Evolutionary conservation across 2,329 filamentous ascomycete species (phyloP).

Genomic region (Trichophaea hybrida): DNA sequence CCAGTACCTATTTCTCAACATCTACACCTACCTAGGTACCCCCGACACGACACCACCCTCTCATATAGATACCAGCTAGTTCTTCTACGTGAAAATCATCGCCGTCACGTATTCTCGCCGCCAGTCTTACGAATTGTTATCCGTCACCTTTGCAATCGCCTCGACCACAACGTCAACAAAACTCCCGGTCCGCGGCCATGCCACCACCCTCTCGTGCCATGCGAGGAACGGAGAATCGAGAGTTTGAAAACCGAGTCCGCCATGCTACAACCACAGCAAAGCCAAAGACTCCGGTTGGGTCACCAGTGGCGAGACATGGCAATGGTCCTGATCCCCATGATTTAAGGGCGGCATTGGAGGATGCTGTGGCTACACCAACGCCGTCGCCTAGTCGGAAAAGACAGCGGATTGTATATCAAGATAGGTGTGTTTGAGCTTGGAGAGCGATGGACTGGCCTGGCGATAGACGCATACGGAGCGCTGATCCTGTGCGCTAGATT

Average conservation of each 20-base stretch:
- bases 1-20: background rate
- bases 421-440: constrained; percentile 30
- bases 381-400: constrained; percentile 25
- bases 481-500: constrained; percentile 45
- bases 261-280: constrained; percentile 14
- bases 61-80: background rate
- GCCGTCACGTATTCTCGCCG: background rate
- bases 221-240: constrained; percentile 5
- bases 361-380: constrained; percentile 23
- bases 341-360: constrained; percentile 19
- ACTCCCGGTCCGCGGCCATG: background rate
- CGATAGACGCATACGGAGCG: background rate
- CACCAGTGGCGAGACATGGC: constrained; percentile 13
- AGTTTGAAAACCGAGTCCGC: constrained; percentile 23
- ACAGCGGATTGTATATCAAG: constrained; percentile 23
- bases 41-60: background rate
- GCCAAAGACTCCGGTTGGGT: constrained; percentile 20
- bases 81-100: background rate
- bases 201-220: constrained; percentile 1
- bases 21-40: background rate
- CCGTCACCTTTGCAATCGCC: background rate
- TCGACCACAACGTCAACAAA: no score
- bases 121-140: background rate
- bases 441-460: constrained; percentile 14
- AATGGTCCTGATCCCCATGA: constrained; percentile 22